Conservation (phyloP, 2,329 filamentous ascomycete species). For the Echinosphaeria canescens region DNA sequence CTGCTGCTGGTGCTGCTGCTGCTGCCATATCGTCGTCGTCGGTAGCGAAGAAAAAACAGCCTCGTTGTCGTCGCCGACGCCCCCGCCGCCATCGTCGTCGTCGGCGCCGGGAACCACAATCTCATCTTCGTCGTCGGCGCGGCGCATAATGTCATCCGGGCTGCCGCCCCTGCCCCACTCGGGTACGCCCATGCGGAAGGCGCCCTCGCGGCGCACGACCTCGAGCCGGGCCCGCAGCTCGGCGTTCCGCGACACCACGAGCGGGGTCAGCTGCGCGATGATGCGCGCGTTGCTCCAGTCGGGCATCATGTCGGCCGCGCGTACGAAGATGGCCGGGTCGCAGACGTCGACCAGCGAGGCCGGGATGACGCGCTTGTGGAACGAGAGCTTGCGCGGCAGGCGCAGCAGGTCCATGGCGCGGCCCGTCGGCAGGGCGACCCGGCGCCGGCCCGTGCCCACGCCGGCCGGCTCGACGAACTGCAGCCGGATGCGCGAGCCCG, state of each 20-base stretch:
- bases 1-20: too few species aligned
- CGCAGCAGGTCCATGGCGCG: slow-evolving; percentile 11
- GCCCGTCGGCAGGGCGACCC: slow-evolving; percentile 17
- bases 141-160: too few species aligned
- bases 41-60: too few species aligned
- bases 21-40: too few species aligned
- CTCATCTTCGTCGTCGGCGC: too few species aligned
- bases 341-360: slow-evolving; percentile 17
- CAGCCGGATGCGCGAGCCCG: slow-evolving; percentile 12
- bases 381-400: slow-evolving; percentile 7
- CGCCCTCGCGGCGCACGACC: slow-evolving; percentile 13
- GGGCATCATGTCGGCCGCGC: slow-evolving; percentile 10
- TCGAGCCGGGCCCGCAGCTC: slow-evolving; percentile 12
- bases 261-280: slow-evolving; percentile 6
- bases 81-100: too few species aligned
- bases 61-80: too few species aligned
- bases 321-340: slow-evolving; percentile 19
- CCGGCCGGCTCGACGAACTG: slow-evolving; percentile 16
- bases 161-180: too few species aligned
- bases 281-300: slow-evolving; percentile 1
- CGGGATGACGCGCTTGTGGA: too few species aligned
- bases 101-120: too few species aligned
- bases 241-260: slow-evolving; percentile 10
- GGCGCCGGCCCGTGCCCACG: slow-evolving; percentile 16
- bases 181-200: slow-evolving; percentile 16